Evolutionary conservation across 1,284 basidiomycete genomes (phyloP).

Genomic region (Dichomitus squalens): DNA sequence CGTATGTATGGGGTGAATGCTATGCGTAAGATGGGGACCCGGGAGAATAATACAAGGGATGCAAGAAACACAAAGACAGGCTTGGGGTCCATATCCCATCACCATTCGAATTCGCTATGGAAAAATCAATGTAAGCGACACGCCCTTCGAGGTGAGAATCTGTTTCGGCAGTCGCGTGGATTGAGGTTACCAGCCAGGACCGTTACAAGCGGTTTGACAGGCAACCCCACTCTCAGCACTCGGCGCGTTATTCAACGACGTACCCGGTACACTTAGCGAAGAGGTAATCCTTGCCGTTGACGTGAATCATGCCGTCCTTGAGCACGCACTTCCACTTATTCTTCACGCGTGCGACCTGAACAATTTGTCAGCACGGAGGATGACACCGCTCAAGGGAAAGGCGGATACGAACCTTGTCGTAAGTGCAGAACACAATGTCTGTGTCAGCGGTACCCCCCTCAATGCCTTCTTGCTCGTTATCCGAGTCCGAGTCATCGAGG

Average conservation of each 20-base stretch:
- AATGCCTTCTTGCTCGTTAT: slow-evolving; percentile 75
- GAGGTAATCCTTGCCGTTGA: slow-evolving; percentile 96
- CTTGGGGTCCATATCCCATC: slow-evolving; percentile 3
- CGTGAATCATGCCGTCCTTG: slow-evolving; percentile 97
- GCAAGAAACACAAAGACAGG: slow-evolving; percentile 3
- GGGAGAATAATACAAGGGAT: slow-evolving; percentile 1
- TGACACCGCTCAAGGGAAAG: too few relatives aligned
- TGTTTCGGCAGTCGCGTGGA: too few relatives aligned
- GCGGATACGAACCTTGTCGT: slow-evolving; percentile 81
- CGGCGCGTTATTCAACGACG: too few relatives aligned
- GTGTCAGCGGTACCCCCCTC: slow-evolving; percentile 72
- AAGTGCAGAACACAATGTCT: slow-evolving; percentile 98
- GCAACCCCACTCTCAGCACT: too few relatives aligned
- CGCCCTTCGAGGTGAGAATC: too few relatives aligned
- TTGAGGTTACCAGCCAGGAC: too few relatives aligned
- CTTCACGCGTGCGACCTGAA: slow-evolving; percentile 93
- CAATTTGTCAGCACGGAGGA: neutral
- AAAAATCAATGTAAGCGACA: too few relatives aligned
- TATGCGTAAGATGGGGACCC: slow-evolving; percentile 20
- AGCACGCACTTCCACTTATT: slow-evolving; percentile 99
- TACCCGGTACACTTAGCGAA: slow-evolving; percentile 95
- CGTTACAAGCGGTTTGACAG: too few relatives aligned
- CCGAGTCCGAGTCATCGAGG: slow-evolving; percentile 90
- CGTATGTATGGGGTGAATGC: slow-evolving; percentile 15
- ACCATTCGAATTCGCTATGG: slow-evolving; percentile 31